These are phyloP conservation scores for Actinomortierella wolfii DNA, from an alignment of 371 early-diverging fungal species.

Conservation along the genomic window DNA sequence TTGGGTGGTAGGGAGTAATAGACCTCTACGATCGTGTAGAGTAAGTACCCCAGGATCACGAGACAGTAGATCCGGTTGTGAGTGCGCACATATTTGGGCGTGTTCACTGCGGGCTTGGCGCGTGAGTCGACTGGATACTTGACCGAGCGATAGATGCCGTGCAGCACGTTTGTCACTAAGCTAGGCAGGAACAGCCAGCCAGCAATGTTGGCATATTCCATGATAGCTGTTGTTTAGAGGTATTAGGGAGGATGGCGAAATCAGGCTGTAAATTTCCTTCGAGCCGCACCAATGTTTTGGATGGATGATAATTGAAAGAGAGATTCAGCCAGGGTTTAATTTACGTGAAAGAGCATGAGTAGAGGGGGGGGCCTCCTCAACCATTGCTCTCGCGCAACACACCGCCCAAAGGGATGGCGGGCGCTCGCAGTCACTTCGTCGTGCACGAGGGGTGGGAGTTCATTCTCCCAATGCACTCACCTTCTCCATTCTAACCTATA, in stretches of 20 bases:
- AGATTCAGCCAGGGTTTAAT: no score
- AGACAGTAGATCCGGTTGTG: conserved; percentile 51
- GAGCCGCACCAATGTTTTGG: neutral
- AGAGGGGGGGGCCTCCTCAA: no score
- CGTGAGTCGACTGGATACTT: conserved; percentile 45
- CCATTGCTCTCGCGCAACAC: no score
- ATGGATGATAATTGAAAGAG: no score
- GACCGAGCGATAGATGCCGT: conserved; percentile 48
- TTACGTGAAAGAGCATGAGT: no score
- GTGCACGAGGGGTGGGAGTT: no score
- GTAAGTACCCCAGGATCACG: conserved; percentile 54
- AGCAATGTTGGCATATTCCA: conserved; percentile 35
- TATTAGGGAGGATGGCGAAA: neutral
- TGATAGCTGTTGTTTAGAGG: neutral
- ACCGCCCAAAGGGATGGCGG: no score
- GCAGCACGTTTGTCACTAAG: conserved; percentile 49
- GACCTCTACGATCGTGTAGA: conserved; percentile 57
- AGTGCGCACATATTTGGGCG: conserved; percentile 46
- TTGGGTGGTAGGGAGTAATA: conserved; percentile 50
- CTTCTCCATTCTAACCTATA: neutral
- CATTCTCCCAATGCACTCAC: no score
- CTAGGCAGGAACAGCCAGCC: conserved; percentile 48
- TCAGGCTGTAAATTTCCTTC: neutral
- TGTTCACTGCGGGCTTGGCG: conserved; percentile 41
- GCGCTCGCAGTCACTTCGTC: no score